Conservation (phyloP, 2,329 filamentous ascomycete species). For the Hypocreales sp. region DNA sequence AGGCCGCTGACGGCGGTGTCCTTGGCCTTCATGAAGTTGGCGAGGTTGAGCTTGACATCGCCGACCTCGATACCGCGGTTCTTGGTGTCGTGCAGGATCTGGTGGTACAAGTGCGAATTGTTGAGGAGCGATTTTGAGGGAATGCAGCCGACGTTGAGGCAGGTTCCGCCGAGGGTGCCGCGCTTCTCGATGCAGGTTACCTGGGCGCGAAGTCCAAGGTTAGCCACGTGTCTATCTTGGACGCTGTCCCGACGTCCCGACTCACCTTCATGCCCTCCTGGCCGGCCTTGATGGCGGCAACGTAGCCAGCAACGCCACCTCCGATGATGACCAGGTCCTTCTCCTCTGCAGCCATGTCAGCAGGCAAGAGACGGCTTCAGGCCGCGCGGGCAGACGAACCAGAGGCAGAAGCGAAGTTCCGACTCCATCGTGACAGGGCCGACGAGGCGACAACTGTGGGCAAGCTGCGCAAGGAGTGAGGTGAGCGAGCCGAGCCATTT, state of each 20-base stretch:
- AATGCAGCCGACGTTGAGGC: conserved; percentile 97
- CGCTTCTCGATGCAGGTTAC: conserved; percentile 98
- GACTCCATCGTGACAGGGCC: conserved; percentile 34
- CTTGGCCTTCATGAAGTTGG: conserved; percentile 97
- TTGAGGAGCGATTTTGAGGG: conserved; percentile 98
- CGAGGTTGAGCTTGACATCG: conserved; percentile 90
- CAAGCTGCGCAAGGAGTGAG: conserved; percentile 22
- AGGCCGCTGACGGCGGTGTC: conserved; percentile 76
- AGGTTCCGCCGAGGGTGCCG: conserved; percentile 86
- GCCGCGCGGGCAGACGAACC: conserved; percentile 23
- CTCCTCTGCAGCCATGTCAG: conserved; percentile 51
- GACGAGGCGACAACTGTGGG: conserved; percentile 30
- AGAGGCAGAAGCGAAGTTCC: conserved; percentile 42
- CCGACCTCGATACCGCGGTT: conserved; percentile 93
- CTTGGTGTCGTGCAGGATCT: conserved; percentile 93
- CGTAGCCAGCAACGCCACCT: conserved; percentile 95
- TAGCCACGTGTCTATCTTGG: not conserved
- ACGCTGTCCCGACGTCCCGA: not conserved
- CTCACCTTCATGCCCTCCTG: conserved; percentile 89
- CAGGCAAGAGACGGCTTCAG: not conserved
- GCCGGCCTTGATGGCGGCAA: conserved; percentile 96
- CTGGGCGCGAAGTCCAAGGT: conserved; percentile 25
- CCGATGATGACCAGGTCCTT: conserved; percentile 97
- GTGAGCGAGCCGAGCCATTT: conserved; percentile 2
- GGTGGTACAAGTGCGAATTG: conserved; percentile 97